These are phyloP conservation scores for Polygonum aviculare DNA, from an alignment of 148 eudicot species.

Conservation along the genomic window DNA sequence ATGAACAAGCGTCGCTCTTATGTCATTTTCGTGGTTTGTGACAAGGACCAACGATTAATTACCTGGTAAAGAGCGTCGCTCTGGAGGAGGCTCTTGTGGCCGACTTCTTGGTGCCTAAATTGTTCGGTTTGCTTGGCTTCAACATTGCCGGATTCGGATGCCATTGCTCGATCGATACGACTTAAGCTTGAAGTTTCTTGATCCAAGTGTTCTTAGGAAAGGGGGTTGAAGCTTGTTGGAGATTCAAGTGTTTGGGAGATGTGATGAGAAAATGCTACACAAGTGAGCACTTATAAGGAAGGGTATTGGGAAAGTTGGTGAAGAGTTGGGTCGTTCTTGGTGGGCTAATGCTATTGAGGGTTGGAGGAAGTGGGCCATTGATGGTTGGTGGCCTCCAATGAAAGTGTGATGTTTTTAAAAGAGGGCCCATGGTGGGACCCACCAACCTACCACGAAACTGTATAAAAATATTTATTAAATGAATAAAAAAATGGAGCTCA, in stretches of 20 bases:
- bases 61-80: slow-evolving; percentile 89
- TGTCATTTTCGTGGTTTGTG: too few species aligned
- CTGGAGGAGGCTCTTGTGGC: slow-evolving; percentile 87
- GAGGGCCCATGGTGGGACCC: neutral
- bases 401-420: neutral
- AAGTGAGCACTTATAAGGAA: neutral
- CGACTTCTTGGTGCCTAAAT: slow-evolving; percentile 58
- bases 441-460: neutral
- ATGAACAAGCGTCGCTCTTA: too few species aligned
- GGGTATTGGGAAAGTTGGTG: neutral
- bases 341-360: neutral
- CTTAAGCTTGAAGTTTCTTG: neutral
- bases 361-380: neutral
- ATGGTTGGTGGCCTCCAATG: slow-evolving; percentile 6
- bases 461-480: neutral
- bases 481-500: neutral
- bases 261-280: neutral
- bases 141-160: slow-evolving; percentile 12
- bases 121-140: slow-evolving; percentile 20
- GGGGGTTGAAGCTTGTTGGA: neutral
- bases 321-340: slow-evolving; percentile 5
- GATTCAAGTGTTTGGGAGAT: neutral
- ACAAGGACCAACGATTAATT: neutral
- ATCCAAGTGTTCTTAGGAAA: neutral
- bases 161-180: neutral